Evolutionary conservation across 2,329 filamentous ascomycete species (phyloP), one percentile per base, ranked within the genome.

Genomic region (Diplodia scrobiculata): DNA sequence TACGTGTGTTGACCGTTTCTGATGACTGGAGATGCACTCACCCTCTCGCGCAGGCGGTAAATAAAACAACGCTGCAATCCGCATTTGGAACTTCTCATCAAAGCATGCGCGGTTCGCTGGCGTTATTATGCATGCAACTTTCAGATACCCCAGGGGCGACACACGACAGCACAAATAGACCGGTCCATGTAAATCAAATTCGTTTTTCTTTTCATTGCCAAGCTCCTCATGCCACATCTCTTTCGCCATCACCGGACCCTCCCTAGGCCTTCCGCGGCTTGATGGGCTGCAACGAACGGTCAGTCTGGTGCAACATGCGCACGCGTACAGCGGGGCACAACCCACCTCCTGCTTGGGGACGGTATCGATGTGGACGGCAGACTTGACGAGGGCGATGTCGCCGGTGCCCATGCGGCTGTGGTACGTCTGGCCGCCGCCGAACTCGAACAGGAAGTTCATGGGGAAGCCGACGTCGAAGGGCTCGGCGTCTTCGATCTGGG

Each of bases 391-490:
- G 0, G 48, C 66, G 7, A 77, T 60, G 68, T 78, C 71, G 27
- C 69, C 63, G 17, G 68, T 73, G 25, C 72, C 74, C 70, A 72
- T 74, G 34, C 63, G 69, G 10, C 68, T 68, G 47, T 70, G 73
- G 66, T 75, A 76, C 69, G 34, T 36, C 72, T 73, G 1, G 14
- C 54, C 7, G 41, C 14, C 69, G 7, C n/a, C 21, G 5, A 67
- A 36, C 50, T 63, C 58, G 11, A 67, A 68, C 25, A 90, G 73
- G 69, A 91, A 86, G 73, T 79, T 85, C 68, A 82, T 78, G 0
- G 90, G 90, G 76, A 91, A 92, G 0, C 89, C 89, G 47, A 85
- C 71, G 62, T 91, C 85, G 69, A 91, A 90, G 0, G 80, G 79
- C 41, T 80, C 81, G 0, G 87, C 86, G 4, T 72, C 78, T 68